Evolutionary conservation across 2,329 filamentous ascomycete genomes (phyloP), one percentile per base, ranked within the genome.

Genomic region (Monilinia aucupariae): DNA sequence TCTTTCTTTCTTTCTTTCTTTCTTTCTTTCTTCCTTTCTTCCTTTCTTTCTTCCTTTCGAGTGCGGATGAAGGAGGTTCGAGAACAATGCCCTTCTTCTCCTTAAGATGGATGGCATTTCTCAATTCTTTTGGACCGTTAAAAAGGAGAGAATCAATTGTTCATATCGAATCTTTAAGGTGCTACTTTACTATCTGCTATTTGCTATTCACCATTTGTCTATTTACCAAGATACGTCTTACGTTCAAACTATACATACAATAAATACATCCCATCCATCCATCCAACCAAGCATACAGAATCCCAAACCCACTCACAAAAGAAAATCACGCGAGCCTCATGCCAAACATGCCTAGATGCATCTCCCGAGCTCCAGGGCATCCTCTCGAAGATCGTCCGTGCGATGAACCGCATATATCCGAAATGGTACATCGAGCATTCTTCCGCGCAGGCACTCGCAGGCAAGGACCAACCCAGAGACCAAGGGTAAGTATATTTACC

Each of bases 281-380:
- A 30, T 3, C 17, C 25, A 17, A 3, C 15, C 13, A 30, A 3
- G 2, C 45, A 27, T 15, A 27, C 22, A 25, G 2, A 0, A n/a
- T 20, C 22, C 37, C 3, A 30, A 43, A 5, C 17, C 10, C 52
- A n/a, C 5, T 6, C 27, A 30, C 27, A 30, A 32, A 13, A 41
- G 25, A 10, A 15, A 53, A 39, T 9, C 34, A 22, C 3, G 25
- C 10, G 2, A 39, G 1, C n/a, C 17, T 17, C 12, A 9, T 12
- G 3, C 27, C 53, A 45, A 22, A 30, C 17, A 55, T 55, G 53
- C 53, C 53, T 5, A 55, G 45, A 55, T 20, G 22, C 27, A 22
- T 6, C 1, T 3, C 27, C 3, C 53, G 53, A 10, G 17, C 17
- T 27, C 20, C 25, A 15, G 53, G 39, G 10, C 25, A 55, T 45